Percentiles rank a stretch among this genome's conserved stretches.
Evolutionary conservation across 371 early-diverging fungal species (phyloP).

Genomic region (Batkoa obscura): DNA sequence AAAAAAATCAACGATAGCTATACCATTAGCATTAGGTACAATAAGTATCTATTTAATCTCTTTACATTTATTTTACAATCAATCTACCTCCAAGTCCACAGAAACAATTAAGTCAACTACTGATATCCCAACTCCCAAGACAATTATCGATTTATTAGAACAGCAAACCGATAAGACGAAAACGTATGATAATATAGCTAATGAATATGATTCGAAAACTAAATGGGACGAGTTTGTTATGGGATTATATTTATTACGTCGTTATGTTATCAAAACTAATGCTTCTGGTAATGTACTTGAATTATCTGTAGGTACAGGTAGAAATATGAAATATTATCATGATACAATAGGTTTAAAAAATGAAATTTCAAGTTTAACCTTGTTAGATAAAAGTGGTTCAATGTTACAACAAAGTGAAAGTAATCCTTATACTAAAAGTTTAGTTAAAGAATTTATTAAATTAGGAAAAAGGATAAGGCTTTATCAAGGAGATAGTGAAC

Average conservation of each 20-base stretch:
- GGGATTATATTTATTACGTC: background rate
- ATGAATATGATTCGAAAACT: background rate
- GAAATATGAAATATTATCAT: slow-evolving; percentile 46
- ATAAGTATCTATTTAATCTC: too few species aligned
- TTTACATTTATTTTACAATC: too few species aligned
- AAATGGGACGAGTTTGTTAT: background rate
- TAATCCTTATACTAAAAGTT: slow-evolving; percentile 17
- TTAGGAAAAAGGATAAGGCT: slow-evolving; percentile 9
- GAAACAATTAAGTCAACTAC: too few species aligned
- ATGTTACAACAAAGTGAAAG: slow-evolving; percentile 41
- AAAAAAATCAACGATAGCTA: too few species aligned
- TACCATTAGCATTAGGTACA: too few species aligned
- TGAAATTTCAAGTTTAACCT: slow-evolving; percentile 16
- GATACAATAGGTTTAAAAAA: too few species aligned
- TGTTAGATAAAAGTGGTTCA: slow-evolving; percentile 29
- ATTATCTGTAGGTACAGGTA: slow-evolving; percentile 48
- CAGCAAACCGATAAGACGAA: background rate
- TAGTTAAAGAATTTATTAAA: slow-evolving; percentile 14
- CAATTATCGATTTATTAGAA: too few species aligned
- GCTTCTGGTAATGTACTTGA: slow-evolving; percentile 35
- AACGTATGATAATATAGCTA: background rate
- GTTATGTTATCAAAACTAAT: background rate
- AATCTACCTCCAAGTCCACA: too few species aligned
- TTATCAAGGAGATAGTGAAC: slow-evolving; percentile 16
- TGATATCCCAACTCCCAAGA: too few species aligned